Evolutionary conservation across 306 rosid genomes (phyloP), one percentile per base, ranked within the genome.

Genomic region (Pyrus pyrifolia): DNA sequence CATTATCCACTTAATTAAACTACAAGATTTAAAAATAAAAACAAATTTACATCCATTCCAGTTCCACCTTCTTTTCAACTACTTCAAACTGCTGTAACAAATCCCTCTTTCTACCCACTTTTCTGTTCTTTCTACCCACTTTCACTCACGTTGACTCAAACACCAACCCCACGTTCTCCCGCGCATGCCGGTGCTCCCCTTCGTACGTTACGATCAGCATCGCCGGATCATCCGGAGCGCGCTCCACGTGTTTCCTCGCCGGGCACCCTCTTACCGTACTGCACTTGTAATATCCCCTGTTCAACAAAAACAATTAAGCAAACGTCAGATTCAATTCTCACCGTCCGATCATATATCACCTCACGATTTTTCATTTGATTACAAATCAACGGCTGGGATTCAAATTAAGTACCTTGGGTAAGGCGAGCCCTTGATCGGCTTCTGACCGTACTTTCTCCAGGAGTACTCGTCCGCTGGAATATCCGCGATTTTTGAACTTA

Each of bases 401-500:
- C 35, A 45, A 64, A 52, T 8, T 64, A n/a, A 8, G 52, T 83
- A 91, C 98, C 98, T 80, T 17, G 98, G 98, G 75, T 83, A 91
- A 2, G 98, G 98, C 1, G 98, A 89, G 2, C 97, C 98, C 73
- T 93, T 93, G 85, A 93, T 93, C 68, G 98, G 98, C 69, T 93
- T 93, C 77, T 93, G 98, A 15, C 98, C 98, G 84, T 93, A 93
- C 83, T 93, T 93, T 72, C 98, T 91, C 98, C 98, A 93, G 0
- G 98, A 93, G 21, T 72, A 88, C 81, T 93, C 98, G 81, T 93
- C 98, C 70, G 96, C 71, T n/a, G 98, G 98, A 64, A 93, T 93
- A 75, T 93, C 98, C 1, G 98, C 97, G 57, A 91, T 76, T 73
- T 89, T 93, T 4, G 98, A 67, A 80, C 98, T 93, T 0, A 93